These are phyloP conservation scores for Ogataea populi-albae DNA, from an alignment of 805 yeast genomes.

Conservation along the genomic window DNA sequence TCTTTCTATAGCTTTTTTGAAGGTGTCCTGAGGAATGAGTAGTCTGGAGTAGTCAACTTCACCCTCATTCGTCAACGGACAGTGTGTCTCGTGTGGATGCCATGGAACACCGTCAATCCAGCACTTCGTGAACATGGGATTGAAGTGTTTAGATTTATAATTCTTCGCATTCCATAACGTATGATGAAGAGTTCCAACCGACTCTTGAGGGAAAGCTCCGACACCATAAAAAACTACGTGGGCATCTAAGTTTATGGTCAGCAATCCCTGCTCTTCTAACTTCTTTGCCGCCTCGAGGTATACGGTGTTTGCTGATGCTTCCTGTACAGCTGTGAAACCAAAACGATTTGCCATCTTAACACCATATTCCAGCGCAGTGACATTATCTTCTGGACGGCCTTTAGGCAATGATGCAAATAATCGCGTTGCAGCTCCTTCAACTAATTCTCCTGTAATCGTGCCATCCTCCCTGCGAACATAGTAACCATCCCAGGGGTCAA, in stretches of 20 bases:
- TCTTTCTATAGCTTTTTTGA: conserved; percentile 23
- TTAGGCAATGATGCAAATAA: conserved; percentile 23
- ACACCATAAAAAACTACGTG: conserved; percentile 29
- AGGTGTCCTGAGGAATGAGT: conserved; percentile 27
- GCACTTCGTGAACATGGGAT: conserved; percentile 25
- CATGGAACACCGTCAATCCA: conserved; percentile 31
- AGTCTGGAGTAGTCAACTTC: conserved; percentile 19
- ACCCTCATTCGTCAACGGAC: conserved; percentile 21
- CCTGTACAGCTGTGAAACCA: conserved; percentile 28
- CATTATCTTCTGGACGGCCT: conserved; percentile 22
- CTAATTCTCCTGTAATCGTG: conserved; percentile 27
- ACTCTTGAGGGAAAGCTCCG: conserved; percentile 26
- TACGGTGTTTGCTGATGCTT: conserved; percentile 27
- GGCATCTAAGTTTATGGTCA: conserved; percentile 26
- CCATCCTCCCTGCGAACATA: conserved; percentile 28
- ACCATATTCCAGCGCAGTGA: conserved; percentile 25
- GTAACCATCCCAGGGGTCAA: conserved; percentile 29
- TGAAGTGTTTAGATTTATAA: conserved; percentile 26
- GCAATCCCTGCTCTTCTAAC: conserved; percentile 18
- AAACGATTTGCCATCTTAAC: conserved; percentile 26
- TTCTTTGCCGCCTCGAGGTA: conserved; percentile 26
- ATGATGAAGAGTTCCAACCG: conserved; percentile 24
- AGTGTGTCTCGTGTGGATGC: conserved; percentile 25
- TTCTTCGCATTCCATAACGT: conserved; percentile 21
- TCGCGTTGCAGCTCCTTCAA: conserved; percentile 28